Evolutionary conservation across 305 asterid species (phyloP), one percentile per base, ranked within the genome.

Genomic region (Fraxinus floribunda): DNA sequence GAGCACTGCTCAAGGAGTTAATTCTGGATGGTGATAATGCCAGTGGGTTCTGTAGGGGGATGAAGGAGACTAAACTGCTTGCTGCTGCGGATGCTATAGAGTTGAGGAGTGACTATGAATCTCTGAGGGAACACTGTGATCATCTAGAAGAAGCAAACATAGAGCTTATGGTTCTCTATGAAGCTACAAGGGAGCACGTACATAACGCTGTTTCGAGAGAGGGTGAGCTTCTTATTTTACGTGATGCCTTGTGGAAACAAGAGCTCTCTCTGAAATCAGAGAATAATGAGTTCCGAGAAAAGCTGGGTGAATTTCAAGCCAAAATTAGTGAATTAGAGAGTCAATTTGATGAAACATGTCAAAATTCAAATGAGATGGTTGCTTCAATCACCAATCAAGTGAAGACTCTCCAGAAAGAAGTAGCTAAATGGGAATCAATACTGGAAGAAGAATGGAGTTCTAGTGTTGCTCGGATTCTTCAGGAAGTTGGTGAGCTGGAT

Each of bases 131-230:
- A 84, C 90, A 92, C 80, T 77, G 84, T 71, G 93, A 89, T 86
- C 87, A 80, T 87, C 87, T 93, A 78, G 98, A 92, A 84, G 89
- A 83, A 85, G 90, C 84, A 86, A 91, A 89, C 81, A 82, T 96
- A 80, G 97, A 90, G 91, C 94, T 88, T 83, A 88, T 90, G 94
- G 91, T 92, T 86, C 89, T 92, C 7, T 87, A 82, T 88, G 98
- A 96, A 90, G 87, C 89, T 85, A 85, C 91, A 78, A 88, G 86
- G 83, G 93, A 86, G 80, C 88, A 88, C 78, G 49, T 80, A 29
- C 75, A 30, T 79, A 83, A 83, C 46, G 87, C 87, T 82, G 86
- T 80, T 81, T 86, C 86, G 75, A 91, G 86, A 84, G 88, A 89
- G 90, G 86, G 87, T 52, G 97, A 93, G 82, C 87, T 93, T 87